Percentiles rank a stretch among this genome's conserved stretches.
Conservation (phyloP, 2,329 filamentous ascomycete species). For the Xylariaceae sp. region DNA sequence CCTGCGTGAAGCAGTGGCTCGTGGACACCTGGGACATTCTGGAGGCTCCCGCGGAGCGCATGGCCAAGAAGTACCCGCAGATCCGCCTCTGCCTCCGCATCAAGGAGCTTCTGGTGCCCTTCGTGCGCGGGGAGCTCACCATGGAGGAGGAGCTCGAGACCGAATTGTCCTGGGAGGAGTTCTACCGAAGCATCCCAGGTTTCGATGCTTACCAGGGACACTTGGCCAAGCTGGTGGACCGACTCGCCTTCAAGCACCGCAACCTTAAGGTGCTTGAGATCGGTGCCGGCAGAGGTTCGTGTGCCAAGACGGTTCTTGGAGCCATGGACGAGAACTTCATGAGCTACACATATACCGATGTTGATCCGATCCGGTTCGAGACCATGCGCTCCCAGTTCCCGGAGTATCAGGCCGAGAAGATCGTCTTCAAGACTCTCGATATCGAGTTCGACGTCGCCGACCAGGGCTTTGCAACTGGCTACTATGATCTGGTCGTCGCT, state of each 20-base stretch:
- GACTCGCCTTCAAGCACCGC: constrained; percentile 22
- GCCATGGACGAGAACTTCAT: constrained; percentile 2
- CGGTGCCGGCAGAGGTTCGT: constrained; percentile 10
- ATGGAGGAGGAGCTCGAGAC: constrained; percentile 18
- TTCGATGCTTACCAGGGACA: constrained; percentile 20
- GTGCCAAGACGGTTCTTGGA: constrained; percentile 2
- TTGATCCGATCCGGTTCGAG: constrained; percentile 5
- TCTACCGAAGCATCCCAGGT: constrained; percentile 1
- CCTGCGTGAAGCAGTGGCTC: constrained; percentile 5
- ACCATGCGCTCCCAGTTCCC: background rate
- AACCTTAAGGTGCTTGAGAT: constrained; percentile 29
- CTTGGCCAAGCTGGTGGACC: constrained; percentile 18
- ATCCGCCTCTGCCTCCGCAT: constrained; percentile 4
- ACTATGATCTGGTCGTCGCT: constrained; percentile 24
- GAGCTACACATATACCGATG: constrained; percentile 10
- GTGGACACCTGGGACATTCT: constrained; percentile 5
- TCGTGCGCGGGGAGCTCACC: constrained; percentile 22
- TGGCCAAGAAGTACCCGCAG: constrained; percentile 1
- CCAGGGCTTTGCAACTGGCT: constrained; percentile 20
- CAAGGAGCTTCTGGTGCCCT: constrained; percentile 21
- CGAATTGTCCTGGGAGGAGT: constrained; percentile 1
- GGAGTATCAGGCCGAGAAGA: constrained; percentile 6
- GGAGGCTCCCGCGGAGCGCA: constrained; percentile 2
- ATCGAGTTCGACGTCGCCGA: constrained; percentile 16
- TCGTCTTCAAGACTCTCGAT: constrained; percentile 24